These are phyloP conservation scores for Trichophyton equinum DNA, from an alignment of 2,329 filamentous ascomycete genomes.

Conservation along the genomic window DNA sequence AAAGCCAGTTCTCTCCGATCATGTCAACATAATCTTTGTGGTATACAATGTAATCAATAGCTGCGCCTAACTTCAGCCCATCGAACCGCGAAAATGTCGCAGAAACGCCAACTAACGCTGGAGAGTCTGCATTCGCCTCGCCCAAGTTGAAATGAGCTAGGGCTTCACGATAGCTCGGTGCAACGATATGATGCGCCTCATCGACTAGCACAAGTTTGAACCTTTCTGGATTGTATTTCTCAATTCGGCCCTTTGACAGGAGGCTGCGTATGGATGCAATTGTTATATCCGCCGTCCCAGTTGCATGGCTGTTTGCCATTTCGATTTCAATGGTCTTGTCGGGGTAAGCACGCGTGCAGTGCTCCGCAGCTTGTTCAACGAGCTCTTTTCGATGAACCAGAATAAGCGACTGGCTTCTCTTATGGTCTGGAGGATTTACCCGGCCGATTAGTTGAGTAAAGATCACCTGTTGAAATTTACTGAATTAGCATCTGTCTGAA, in stretches of 20 bases:
- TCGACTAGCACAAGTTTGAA: constrained; percentile 93
- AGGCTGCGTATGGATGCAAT: constrained; percentile 84
- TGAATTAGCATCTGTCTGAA: not conserved
- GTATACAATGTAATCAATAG: constrained; percentile 91
- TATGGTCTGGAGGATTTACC: constrained; percentile 44
- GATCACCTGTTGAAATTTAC: constrained; percentile 51
- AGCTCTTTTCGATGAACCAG: constrained; percentile 85
- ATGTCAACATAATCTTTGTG: constrained; percentile 74
- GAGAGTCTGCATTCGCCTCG: constrained; percentile 34
- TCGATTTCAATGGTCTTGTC: constrained; percentile 74
- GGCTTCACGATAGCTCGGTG: constrained; percentile 60
- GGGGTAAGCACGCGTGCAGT: constrained; percentile 73
- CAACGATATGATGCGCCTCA: constrained; percentile 93
- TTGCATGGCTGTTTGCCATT: constrained; percentile 68
- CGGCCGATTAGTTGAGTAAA: constrained; percentile 90
- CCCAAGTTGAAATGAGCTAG: constrained; percentile 67
- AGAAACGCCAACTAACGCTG: constrained; percentile 76
- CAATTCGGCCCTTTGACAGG: constrained; percentile 59
- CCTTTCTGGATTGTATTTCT: constrained; percentile 62
- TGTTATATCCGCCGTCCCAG: constrained; percentile 78
- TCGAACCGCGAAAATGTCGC: constrained; percentile 72
- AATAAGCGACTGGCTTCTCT: constrained; percentile 69
- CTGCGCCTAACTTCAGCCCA: constrained; percentile 65
- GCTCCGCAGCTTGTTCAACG: constrained; percentile 80
- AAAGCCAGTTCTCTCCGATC: constrained; percentile 84